Evolutionary conservation across 257 asterid species (phyloP).

Genomic region (Solanum clarkiae): DNA sequence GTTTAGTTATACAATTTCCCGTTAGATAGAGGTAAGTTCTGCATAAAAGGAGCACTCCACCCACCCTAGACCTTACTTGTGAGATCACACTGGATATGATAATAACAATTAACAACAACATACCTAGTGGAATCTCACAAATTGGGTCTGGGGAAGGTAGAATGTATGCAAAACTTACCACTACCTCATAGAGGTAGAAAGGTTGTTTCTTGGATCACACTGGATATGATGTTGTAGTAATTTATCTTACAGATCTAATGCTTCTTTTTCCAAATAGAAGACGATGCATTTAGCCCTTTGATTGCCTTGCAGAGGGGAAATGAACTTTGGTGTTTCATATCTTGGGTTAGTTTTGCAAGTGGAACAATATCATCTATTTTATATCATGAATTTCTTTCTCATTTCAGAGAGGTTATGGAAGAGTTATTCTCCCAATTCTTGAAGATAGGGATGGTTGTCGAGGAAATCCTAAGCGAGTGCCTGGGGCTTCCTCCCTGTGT

Average conservation of each 20-base stretch:
- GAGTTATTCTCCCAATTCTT: conserved; percentile 29
- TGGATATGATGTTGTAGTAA: background rate
- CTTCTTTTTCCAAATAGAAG: background rate
- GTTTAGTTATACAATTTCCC: background rate
- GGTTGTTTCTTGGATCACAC: background rate
- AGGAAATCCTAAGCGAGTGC: conserved; percentile 44
- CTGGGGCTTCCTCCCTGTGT: conserved; percentile 33
- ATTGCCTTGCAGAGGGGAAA: background rate
- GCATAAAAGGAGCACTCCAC: background rate
- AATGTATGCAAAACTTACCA: no score
- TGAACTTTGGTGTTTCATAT: background rate
- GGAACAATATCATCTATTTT: background rate
- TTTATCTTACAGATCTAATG: background rate
- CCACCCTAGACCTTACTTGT: background rate
- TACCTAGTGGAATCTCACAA: no score
- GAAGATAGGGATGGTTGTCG: conserved; percentile 19
- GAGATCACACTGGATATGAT: background rate
- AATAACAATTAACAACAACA: no score
- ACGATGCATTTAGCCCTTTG: background rate
- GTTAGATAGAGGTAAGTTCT: background rate
- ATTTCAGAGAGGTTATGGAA: conserved; percentile 28
- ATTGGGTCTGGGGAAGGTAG: no score
- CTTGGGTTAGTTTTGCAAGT: background rate
- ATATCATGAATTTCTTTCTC: background rate
- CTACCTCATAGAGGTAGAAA: no score